Base-by-base conservation (phyloP, 2,329 filamentous ascomycete species). In the Alternaria rosae region DNA sequence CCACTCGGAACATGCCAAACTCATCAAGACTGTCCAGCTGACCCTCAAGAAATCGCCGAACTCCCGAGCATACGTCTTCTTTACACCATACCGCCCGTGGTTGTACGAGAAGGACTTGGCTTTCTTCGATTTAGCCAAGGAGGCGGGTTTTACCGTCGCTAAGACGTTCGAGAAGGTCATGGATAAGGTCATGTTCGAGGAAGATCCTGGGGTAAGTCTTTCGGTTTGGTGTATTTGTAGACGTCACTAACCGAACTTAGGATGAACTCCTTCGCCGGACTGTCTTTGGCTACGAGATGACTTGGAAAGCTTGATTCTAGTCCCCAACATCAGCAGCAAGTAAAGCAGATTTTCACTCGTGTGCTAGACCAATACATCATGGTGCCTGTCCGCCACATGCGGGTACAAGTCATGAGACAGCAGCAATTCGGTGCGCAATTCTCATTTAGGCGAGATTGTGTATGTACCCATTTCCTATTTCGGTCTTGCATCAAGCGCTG, bases 41-140 rank as follows among this genome's bases (percentile, higher is more conserved):
- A 92, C 91, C 15, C 79, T 97, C 71, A 86, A 85, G 69, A 84
- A 81, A 64, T 78, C 81, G 4, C 71, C 77, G 4, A 82, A 82
- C 2, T 87, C 90, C 51, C 85, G 85, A 56, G 93, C 93, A 3
- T 87, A 94, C 71, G 93, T 97, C 8, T 96, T 97, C 79, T 98
- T 97, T 82, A 97, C 94, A 0, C 94, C 92, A 20, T 97, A 98
- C 80, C 86, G 95, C 65, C 94, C 94, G 2, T 97, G 94, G 94
- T 83, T 97, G 74, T 85, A 91, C 71, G 86, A 93, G 65, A 91
- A 93, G 78, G 95, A 97, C 73, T 84, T 97, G 76, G 87, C 86
- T 5, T 97, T 97, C 82, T 97, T 97, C 75, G 91, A 93, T 51
- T 74, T 93, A 59, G 92, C 90, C 5, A 84, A 87, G 61, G 86